These are phyloP conservation scores for Aspergillus sp. DNA, from an alignment of 2,329 filamentous ascomycete genomes.

Conservation along the genomic window DNA sequence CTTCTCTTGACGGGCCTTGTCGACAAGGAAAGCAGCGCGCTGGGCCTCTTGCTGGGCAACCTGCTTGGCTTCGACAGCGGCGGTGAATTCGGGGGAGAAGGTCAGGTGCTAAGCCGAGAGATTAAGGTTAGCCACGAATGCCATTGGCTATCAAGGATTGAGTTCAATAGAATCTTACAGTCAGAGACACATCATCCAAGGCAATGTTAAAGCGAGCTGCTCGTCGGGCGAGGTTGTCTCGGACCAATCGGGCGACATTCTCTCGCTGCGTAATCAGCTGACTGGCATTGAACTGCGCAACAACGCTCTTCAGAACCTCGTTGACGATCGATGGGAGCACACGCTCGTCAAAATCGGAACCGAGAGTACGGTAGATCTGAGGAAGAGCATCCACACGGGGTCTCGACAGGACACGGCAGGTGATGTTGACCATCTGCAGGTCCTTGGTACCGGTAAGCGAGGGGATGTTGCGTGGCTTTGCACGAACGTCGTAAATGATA, in stretches of 20 bases:
- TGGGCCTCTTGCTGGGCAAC: constrained; percentile 87
- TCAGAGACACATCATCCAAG: constrained; percentile 94
- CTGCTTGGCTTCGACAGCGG: constrained; percentile 65
- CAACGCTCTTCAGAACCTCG: constrained; percentile 96
- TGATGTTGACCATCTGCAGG: constrained; percentile 99
- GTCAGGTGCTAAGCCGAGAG: constrained; percentile 52
- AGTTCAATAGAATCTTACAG: constrained; percentile 52
- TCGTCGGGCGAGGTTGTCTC: constrained; percentile 86
- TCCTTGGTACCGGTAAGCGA: constrained; percentile 98
- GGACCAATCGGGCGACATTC: constrained; percentile 84
- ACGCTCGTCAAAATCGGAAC: constrained; percentile 93
- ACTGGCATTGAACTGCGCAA: constrained; percentile 97
- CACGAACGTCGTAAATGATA: constrained; percentile 94
- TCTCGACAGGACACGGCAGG: constrained; percentile 94
- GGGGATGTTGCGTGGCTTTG: constrained; percentile 92
- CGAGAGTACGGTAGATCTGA: constrained; percentile 94
- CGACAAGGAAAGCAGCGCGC: constrained; percentile 92
- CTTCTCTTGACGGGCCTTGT: constrained; percentile 99
- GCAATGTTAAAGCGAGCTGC: constrained; percentile 96
- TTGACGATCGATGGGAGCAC: constrained; percentile 97
- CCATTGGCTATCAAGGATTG: too few relatives aligned
- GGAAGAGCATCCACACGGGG: constrained; percentile 84
- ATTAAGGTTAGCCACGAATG: too few relatives aligned
- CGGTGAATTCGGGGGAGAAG: constrained; percentile 66
- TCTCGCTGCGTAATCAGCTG: constrained; percentile 99